Evolutionary conservation across 2,329 filamentous ascomycete species (phyloP), one percentile per base, ranked within the genome.

Genomic region (Sporothrix variecibatus): DNA sequence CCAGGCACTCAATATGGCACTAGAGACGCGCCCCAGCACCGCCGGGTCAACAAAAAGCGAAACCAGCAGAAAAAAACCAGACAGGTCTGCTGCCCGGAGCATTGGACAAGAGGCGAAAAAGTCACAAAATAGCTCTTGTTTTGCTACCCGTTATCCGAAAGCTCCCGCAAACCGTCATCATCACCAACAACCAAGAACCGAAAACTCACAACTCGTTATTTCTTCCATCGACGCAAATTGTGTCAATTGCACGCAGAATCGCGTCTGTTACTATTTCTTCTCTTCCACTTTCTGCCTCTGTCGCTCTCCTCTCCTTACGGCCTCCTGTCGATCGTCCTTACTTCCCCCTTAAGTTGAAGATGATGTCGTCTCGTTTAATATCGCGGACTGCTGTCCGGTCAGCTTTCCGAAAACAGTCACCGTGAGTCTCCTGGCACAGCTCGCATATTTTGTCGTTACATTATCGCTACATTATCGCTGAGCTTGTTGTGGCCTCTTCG

Each of bases 361-460:
- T 91, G 89, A 83, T 91, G 81, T 84, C 88, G 77, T 87, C 85
- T 81, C 87, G 88, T 81, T 86, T 90, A 86, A 86, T 90, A 86
- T 85, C 87, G 78, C 86, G 88, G 82, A 84, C 85, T 78, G 84
- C 86, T 80, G 85, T 85, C 80, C 87, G 88, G 80, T 88, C 89
- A 80, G 86, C 86, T 75, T 87, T 89, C 82, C 86, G 84, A 72
- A 75, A 75, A 74, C 75, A 75, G 75, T 80, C 74, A 26, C 75
- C 75, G 75, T 76, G 60, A 72, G 73, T 70, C 67, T 69, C 34
- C 53, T 62, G 17, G 58, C 31, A 8, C 58, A 62, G 43, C 20
- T 49, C 20, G 43, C 43, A 49, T 2, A 6, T 15, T 3, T 49
- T 20, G 26, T 15, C 60, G 15, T 38, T n/a, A n/a, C 26, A 7